Conservation (phyloP, 768 basidiomycete genomes). For the Calocera viscosa region DNA sequence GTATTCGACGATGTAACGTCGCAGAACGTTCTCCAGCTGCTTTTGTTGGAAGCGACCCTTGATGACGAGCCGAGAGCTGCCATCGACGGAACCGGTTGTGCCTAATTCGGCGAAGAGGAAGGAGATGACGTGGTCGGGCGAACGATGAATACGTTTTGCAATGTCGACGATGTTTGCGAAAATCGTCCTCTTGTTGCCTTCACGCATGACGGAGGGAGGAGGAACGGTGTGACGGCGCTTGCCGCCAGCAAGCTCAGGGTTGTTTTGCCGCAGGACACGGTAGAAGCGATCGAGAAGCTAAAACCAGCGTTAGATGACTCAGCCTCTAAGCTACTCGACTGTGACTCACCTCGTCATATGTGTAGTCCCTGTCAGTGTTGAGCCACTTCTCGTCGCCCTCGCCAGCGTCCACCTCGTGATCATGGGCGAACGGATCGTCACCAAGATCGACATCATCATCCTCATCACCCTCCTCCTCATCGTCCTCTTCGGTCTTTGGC, state of each 20-base stretch:
- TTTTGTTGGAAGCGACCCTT: slow-evolving; percentile 98
- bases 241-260: slow-evolving; percentile 77
- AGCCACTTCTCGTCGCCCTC: slow-evolving; percentile 72
- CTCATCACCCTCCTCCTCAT: slow-evolving; percentile 50
- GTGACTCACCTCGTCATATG: slow-evolving; percentile 72
- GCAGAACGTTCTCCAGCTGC: slow-evolving; percentile 91
- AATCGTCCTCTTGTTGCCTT: slow-evolving; percentile 95
- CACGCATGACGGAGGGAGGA: slow-evolving; percentile 83
- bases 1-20: slow-evolving; percentile 96
- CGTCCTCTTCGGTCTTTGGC: slow-evolving; percentile 34
- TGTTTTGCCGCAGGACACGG: slow-evolving; percentile 77
- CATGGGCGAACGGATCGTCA: slow-evolving; percentile 59
- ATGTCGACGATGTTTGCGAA: slow-evolving; percentile 96
- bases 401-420: slow-evolving; percentile 50
- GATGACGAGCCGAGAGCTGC: slow-evolving; percentile 82
- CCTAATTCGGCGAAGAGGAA: slow-evolving; percentile 98
- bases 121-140: slow-evolving; percentile 95
- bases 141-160: slow-evolving; percentile 94
- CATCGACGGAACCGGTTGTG: slow-evolving; percentile 92
- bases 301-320: not conserved
- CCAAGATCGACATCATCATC: slow-evolving; percentile 69
- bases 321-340: not conserved
- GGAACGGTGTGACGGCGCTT: slow-evolving; percentile 91
- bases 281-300: slow-evolving; percentile 92
- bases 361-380: slow-evolving; percentile 85